These are phyloP conservation scores for Aureobasidium sp. DNA, from an alignment of 2,329 filamentous ascomycete genomes.

Conservation along the genomic window DNA sequence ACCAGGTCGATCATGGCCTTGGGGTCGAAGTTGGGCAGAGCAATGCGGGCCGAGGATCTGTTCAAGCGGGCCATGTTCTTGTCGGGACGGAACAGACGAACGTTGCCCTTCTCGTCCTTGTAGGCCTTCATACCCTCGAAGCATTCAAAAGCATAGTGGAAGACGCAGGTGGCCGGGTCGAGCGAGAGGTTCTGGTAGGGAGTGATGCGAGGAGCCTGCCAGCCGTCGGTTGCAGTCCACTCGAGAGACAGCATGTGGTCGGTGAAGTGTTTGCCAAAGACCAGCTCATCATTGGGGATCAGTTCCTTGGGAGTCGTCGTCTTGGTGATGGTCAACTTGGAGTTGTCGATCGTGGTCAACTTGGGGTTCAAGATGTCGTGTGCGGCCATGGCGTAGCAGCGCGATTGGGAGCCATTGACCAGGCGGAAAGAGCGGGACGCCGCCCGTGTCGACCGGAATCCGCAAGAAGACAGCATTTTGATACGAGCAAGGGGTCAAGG, in stretches of 20 bases:
- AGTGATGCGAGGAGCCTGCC: slow-evolving; percentile 72
- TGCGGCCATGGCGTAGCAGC: slow-evolving; percentile 40
- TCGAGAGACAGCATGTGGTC: slow-evolving; percentile 96
- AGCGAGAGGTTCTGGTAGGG: slow-evolving; percentile 97
- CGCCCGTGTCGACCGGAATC: slow-evolving; percentile 18
- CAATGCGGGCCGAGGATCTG: slow-evolving; percentile 82
- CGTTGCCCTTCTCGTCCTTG: slow-evolving; percentile 68
- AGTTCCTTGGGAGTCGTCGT: slow-evolving; percentile 68
- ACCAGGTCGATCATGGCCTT: slow-evolving; percentile 72
- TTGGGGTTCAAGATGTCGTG: slow-evolving; percentile 41
- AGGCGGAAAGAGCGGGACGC: background rate
- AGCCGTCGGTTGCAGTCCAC: slow-evolving; percentile 80
- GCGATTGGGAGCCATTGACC: background rate
- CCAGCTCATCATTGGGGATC: slow-evolving; percentile 65
- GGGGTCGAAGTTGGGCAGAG: slow-evolving; percentile 75
- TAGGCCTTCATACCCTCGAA: slow-evolving; percentile 99
- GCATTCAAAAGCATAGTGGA: slow-evolving; percentile 97
- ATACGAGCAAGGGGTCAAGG: background rate
- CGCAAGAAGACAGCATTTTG: slow-evolving; percentile 13
- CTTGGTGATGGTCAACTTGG: slow-evolving; percentile 64
- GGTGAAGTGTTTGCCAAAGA: slow-evolving; percentile 88
- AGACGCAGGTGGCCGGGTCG: slow-evolving; percentile 91
- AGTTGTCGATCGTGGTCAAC: slow-evolving; percentile 64
- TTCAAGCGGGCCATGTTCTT: slow-evolving; percentile 96
- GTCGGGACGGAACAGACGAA: slow-evolving; percentile 86